Percentiles rank a stretch among this genome's conserved stretches.
These are phyloP conservation scores for Claviceps pusilla DNA, from an alignment of 2,329 filamentous ascomycete genomes.

Conservation along the genomic window DNA sequence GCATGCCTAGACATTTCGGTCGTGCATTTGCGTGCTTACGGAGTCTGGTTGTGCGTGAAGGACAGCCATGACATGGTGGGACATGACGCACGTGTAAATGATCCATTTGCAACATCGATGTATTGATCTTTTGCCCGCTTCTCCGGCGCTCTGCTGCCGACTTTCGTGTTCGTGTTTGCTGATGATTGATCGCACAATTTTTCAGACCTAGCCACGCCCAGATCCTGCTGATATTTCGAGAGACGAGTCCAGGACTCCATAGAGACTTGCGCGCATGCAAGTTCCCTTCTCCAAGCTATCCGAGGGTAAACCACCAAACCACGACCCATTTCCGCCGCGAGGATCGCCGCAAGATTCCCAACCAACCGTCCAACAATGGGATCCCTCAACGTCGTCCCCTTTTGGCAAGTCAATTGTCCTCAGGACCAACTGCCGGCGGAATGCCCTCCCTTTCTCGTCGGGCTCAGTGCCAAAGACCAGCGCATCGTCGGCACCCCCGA, in stretches of 20 bases:
- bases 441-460: constrained; percentile 57
- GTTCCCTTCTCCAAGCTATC: neutral
- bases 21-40: neutral
- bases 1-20: neutral
- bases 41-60: neutral
- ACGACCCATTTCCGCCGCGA: neutral
- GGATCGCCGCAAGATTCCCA: no score
- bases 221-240: neutral
- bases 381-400: constrained; percentile 31
- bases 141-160: neutral
- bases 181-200: neutral
- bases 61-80: neutral
- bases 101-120: neutral
- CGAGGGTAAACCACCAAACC: neutral
- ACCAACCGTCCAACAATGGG: constrained; percentile 19
- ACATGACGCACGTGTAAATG: neutral
- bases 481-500: constrained; percentile 58
- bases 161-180: neutral
- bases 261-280: neutral
- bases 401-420: constrained; percentile 74
- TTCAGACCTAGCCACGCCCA: neutral
- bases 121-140: no score
- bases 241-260: neutral
- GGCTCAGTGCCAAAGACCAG: constrained; percentile 52
- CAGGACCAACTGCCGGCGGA: constrained; percentile 41